These are phyloP conservation scores for Ustilago hordei DNA, from an alignment of 1,284 basidiomycete species.

Conservation along the genomic window DNA sequence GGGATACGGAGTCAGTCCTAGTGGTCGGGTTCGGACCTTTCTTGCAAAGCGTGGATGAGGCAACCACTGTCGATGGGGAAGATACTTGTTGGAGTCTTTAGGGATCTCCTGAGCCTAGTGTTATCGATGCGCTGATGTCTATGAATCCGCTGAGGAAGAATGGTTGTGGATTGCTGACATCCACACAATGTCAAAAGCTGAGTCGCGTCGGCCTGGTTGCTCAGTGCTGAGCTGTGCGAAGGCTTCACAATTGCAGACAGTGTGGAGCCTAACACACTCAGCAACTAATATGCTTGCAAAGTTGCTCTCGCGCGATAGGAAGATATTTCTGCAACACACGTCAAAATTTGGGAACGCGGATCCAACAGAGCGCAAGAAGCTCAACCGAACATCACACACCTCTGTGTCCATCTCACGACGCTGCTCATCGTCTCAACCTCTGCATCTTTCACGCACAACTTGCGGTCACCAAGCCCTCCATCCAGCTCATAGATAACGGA, in stretches of 20 bases:
- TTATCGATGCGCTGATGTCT: not conserved
- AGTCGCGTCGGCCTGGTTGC: not conserved
- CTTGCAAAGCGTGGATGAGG: not conserved
- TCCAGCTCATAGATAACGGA: not conserved
- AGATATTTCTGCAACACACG: constrained; percentile 10
- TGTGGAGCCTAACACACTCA: constrained; percentile 32
- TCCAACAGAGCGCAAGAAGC: constrained; percentile 8
- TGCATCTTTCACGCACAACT: not conserved
- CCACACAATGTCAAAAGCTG: not conserved
- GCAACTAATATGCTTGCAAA: not conserved
- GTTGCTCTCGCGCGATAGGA: constrained; percentile 40
- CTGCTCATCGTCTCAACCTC: not conserved
- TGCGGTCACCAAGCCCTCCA: not conserved
- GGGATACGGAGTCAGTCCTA: not conserved
- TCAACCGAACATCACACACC: not conserved
- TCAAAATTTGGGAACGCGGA: constrained; percentile 12
- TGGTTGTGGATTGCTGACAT: not conserved
- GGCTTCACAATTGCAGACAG: not conserved
- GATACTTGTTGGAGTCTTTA: no score
- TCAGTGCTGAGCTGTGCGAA: constrained; percentile 15
- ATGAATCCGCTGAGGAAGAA: not conserved
- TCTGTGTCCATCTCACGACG: not conserved
- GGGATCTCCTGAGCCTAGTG: no score
- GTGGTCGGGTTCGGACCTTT: not conserved
- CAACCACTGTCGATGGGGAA: no score